Conservation (phyloP, 164 flowering plant species). For the Vitis labrusca region DNA sequence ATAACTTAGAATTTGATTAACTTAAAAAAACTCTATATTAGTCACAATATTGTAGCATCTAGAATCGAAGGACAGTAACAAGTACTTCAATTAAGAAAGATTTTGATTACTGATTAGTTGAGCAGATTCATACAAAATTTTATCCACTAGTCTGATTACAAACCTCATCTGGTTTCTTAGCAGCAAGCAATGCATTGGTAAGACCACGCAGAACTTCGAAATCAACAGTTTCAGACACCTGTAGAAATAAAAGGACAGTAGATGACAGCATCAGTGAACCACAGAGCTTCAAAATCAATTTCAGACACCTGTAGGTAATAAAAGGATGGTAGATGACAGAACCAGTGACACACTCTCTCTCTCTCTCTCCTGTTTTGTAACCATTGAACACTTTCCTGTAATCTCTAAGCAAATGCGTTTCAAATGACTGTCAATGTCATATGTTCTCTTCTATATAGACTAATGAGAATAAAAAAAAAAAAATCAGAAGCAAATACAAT, state of each 20-base stretch:
- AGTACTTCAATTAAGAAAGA: no score
- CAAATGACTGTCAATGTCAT: no score
- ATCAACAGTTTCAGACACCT: conserved; percentile 53
- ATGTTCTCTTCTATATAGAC: no score
- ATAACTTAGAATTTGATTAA: no score
- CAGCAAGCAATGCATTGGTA: conserved; percentile 84
- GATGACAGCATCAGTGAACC: neutral
- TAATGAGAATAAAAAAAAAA: no score
- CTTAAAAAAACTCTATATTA: no score
- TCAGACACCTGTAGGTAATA: conserved; percentile 47
- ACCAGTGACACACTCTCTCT: neutral
- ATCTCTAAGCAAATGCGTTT: no score
- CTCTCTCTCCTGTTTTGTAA: no score
- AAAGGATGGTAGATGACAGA: conserved; percentile 8
- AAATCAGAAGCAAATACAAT: no score
- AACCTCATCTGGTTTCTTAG: conserved; percentile 90
- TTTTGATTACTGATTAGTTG: neutral
- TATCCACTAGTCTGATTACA: conserved; percentile 11
- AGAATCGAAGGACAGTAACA: no score
- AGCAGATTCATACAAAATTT: neutral
- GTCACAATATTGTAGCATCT: no score
- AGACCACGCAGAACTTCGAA: conserved; percentile 81
- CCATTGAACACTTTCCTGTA: no score
- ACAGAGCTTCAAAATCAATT: conserved; percentile 49
- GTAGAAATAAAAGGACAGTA: conserved; percentile 17